phyloP scores from a whole-genome alignment of 139 green algal genomes.

The Monoraphidium neglectum region DNA sequence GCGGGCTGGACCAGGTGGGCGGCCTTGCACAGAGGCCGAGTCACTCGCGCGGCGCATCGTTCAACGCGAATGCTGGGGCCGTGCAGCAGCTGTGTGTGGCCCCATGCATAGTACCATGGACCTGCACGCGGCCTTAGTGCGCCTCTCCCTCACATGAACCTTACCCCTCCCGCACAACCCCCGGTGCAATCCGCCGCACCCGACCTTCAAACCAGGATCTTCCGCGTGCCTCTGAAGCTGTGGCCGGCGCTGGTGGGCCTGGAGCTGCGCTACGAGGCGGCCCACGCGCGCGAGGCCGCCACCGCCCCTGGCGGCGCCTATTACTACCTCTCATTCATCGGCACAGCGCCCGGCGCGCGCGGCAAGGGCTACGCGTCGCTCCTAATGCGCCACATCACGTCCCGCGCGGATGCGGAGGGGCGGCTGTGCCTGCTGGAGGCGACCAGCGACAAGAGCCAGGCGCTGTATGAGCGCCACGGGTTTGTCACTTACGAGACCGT shows the following conservation, averaged over 20 bases:
- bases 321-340: constrained; percentile 40
- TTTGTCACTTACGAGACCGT: constrained; percentile 30
- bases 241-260: constrained; percentile 21
- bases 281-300: constrained; percentile 9
- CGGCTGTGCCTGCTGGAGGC: constrained; percentile 30
- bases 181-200: too few species aligned
- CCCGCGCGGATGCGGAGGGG: constrained; percentile 19
- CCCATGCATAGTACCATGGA: too few species aligned
- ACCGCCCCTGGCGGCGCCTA: constrained; percentile 7
- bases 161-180: too few species aligned
- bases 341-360: constrained; percentile 16
- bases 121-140: too few species aligned
- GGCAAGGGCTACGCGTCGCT: constrained; percentile 18
- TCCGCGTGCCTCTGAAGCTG: neutral
- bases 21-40: too few species aligned
- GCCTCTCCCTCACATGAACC: too few species aligned
- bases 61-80: too few species aligned
- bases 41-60: too few species aligned
- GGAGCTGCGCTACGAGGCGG: constrained; percentile 33
- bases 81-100: too few species aligned
- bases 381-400: constrained; percentile 25
- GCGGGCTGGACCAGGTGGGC: constrained; percentile 32
- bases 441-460: constrained; percentile 12
- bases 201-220: too few species aligned
- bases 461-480: constrained; percentile 32